Evolutionary conservation across 2,329 filamentous ascomycete species (phyloP).

Genomic region (Amauroascus verrucosus): DNA sequence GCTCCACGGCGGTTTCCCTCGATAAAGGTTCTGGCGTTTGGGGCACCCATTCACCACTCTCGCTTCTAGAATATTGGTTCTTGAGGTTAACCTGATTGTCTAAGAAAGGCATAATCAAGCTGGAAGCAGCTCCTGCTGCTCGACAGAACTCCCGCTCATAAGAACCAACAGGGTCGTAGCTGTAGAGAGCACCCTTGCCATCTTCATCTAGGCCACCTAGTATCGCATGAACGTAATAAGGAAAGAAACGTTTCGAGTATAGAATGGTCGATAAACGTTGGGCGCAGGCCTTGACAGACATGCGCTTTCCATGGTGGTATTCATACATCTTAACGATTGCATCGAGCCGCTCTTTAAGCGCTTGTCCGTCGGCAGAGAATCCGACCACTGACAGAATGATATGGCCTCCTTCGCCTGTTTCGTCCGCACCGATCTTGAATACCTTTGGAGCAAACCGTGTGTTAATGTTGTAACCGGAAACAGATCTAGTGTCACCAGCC

Average conservation of each 20-base stretch:
- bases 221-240: constrained; percentile 94
- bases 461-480: constrained; percentile 98
- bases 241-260: constrained; percentile 97
- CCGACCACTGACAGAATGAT: constrained; percentile 90
- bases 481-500: constrained; percentile 92
- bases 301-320: constrained; percentile 94
- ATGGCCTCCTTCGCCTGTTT: constrained; percentile 71
- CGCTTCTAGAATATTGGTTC: constrained; percentile 89
- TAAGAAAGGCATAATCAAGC: constrained; percentile 96
- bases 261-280: constrained; percentile 91
- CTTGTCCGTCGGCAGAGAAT: constrained; percentile 88
- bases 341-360: constrained; percentile 86
- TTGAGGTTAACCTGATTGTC: constrained; percentile 99
- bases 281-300: constrained; percentile 87
- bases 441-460: constrained; percentile 90
- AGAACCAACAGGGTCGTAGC: constrained; percentile 93
- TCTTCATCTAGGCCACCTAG: constrained; percentile 90
- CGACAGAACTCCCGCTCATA: constrained; percentile 96
- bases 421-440: constrained; percentile 88
- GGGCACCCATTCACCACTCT: constrained; percentile 66
- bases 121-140: constrained; percentile 81
- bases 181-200: constrained; percentile 87
- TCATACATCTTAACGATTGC: constrained; percentile 97
- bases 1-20: constrained; percentile 62
- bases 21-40: constrained; percentile 54